Evolutionary conservation across 306 rosid genomes (phyloP).

Genomic region (Cercis canadensis): DNA sequence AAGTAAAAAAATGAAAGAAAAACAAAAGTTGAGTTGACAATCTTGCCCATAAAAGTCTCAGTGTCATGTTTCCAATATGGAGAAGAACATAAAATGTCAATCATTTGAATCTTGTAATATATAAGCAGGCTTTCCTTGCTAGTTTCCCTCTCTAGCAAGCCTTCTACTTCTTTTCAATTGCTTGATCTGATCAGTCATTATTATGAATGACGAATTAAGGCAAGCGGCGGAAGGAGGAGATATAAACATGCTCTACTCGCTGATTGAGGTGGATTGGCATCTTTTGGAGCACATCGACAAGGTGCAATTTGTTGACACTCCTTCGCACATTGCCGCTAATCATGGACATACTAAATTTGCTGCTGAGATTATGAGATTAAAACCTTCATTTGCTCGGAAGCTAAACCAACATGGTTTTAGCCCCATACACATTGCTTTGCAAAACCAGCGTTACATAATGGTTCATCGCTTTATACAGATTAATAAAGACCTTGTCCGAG

Average conservation of each 20-base stretch:
- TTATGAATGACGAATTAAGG: too few relatives aligned
- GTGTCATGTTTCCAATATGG: too few relatives aligned
- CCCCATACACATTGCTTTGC: slow-evolving; percentile 38
- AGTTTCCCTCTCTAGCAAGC: too few relatives aligned
- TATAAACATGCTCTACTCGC: background rate
- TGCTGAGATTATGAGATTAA: slow-evolving; percentile 41
- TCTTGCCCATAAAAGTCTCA: too few relatives aligned
- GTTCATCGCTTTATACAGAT: background rate
- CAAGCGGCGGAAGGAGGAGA: slow-evolving; percentile 4
- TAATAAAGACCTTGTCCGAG: slow-evolving; percentile 23
- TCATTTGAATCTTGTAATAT: too few relatives aligned
- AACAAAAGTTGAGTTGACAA: too few relatives aligned
- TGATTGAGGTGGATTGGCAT: background rate
- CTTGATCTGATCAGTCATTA: too few relatives aligned
- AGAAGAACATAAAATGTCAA: too few relatives aligned
- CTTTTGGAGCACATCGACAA: slow-evolving; percentile 11
- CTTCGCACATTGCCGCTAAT: slow-evolving; percentile 41
- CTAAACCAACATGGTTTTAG: slow-evolving; percentile 27
- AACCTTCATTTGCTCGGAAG: slow-evolving; percentile 44
- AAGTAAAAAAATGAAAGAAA: too few relatives aligned
- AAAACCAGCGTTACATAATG: background rate
- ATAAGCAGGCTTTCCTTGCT: too few relatives aligned
- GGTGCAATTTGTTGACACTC: slow-evolving; percentile 43
- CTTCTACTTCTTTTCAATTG: too few relatives aligned
- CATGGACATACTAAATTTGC: slow-evolving; percentile 32